Evolutionary conservation across 2,329 filamentous ascomycete genomes (phyloP), one percentile per base, ranked within the genome.

Genomic region (Aureobasidium leucospermi): DNA sequence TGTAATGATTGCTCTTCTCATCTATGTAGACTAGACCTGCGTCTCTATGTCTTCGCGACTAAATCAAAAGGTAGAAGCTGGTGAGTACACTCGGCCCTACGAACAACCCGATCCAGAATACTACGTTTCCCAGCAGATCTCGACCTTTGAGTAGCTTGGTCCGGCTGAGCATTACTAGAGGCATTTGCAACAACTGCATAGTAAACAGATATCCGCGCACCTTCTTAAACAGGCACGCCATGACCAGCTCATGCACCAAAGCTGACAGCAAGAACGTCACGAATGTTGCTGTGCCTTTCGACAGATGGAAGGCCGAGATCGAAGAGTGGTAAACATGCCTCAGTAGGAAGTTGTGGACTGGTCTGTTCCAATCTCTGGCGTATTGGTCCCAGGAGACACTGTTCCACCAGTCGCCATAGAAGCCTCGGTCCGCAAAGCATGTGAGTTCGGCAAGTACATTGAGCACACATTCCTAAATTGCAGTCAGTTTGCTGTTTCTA

Each of bases 141-240:
- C 79, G 77, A 28, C 81, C 81, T 64, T 81, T 83, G 68, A 91
- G 75, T 75, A 85, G 83, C 63, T 78, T 83, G 1, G 85, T 89
- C 63, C 85, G 79, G 65, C 85, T 87, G 47, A 92, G 69, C 34
- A 77, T 78, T 3, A 89, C 86, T 13, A 92, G 73, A 36, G 88
- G 88, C 46, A 92, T 71, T 72, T 93, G 88, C 63, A 79, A 79
- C 81, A 93, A 84, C 70, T 92, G 88, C 67, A 88, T 72, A n/a
- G 84, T 74, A 23, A 91, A 80, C 47, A 91, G 73, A 66, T 91
- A 91, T 0, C 88, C 88, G 41, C 88, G 77, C 9, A 91, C 78
- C 72, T 90, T 90, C 71, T 86, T 87, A 71, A 92, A 92, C 36
- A 92, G 78, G 65, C 88, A 88, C 77, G 86, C 87, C 88, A 91